phyloP scores from a whole-genome alignment of 768 basidiomycete genomes.

The Plicaturopsis crispa region DNA sequence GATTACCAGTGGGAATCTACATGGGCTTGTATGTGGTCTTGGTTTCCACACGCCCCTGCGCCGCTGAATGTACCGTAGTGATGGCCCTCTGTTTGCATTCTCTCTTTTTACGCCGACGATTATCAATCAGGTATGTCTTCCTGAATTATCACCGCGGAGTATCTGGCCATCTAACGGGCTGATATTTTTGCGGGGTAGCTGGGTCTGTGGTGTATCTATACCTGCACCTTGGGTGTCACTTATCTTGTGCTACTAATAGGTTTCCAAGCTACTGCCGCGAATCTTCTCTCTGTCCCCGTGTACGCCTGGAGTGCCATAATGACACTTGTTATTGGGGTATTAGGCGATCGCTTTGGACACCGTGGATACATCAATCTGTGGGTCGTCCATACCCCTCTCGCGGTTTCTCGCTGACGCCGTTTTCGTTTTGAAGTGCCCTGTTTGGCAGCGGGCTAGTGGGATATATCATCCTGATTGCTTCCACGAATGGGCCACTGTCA shows the following conservation, averaged over 20 bases:
- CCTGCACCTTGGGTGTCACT: too few relatives aligned
- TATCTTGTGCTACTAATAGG: too few relatives aligned
- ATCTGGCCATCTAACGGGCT: too few relatives aligned
- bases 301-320: slow-evolving; percentile 68
- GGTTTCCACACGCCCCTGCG: too few relatives aligned
- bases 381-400: slow-evolving; percentile 2
- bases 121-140: slow-evolving; percentile 37
- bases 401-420: background rate
- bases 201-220: too few relatives aligned
- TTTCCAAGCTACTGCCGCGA: slow-evolving; percentile 57
- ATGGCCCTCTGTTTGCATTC: slow-evolving; percentile 46
- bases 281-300: slow-evolving; percentile 71
- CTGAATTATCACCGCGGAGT: background rate
- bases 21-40: slow-evolving; percentile 51
- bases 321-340: slow-evolving; percentile 52
- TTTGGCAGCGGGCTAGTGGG: slow-evolving; percentile 35
- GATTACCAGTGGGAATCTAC: slow-evolving; percentile 53
- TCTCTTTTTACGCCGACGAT: slow-evolving; percentile 42
- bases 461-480: slow-evolving; percentile 61
- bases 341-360: slow-evolving; percentile 53
- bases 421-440: background rate
- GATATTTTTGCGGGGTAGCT: too few relatives aligned
- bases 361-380: slow-evolving; percentile 58
- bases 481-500: slow-evolving; percentile 51
- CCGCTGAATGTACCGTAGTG: too few relatives aligned